Evolutionary conservation across 306 rosid genomes (phyloP).

Genomic region (Abrus precatorius): DNA sequence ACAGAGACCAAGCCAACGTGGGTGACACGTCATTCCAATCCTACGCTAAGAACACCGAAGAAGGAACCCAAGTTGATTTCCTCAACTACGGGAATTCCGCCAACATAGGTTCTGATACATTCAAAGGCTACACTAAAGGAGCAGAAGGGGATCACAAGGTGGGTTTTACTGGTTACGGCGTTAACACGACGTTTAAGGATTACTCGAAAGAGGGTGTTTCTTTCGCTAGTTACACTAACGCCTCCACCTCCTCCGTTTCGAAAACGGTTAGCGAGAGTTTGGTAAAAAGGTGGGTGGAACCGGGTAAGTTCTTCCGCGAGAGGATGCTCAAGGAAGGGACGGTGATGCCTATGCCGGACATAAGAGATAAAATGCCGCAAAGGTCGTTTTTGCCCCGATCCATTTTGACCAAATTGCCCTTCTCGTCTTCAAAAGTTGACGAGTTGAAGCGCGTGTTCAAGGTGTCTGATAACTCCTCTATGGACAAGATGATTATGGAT

Average conservation of each 20-base stretch:
- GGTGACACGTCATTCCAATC: conserved; percentile 75
- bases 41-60: conserved; percentile 65
- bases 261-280: not conserved
- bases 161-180: conserved; percentile 77
- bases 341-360: not conserved
- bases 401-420: not conserved
- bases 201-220: not conserved
- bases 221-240: not conserved
- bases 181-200: conserved; percentile 42
- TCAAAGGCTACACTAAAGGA: conserved; percentile 72
- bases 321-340: not conserved
- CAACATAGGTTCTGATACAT: conserved; percentile 76
- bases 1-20: conserved; percentile 71
- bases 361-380: not conserved
- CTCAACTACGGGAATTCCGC: conserved; percentile 68
- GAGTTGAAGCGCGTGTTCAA: not conserved
- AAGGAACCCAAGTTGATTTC: conserved; percentile 63
- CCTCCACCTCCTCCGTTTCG: not conserved
- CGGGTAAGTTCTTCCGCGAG: not conserved
- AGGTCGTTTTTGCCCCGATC: conserved; percentile 2
- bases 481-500: not conserved
- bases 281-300: not conserved
- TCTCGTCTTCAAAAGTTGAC: not conserved
- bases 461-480: not conserved
- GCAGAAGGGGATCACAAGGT: conserved; percentile 49